A percentile compares a stretch with the other conserved stretches of the same genome.
Conservation (phyloP, 1,284 basidiomycete genomes). For the Pterulicium gracile region DNA sequence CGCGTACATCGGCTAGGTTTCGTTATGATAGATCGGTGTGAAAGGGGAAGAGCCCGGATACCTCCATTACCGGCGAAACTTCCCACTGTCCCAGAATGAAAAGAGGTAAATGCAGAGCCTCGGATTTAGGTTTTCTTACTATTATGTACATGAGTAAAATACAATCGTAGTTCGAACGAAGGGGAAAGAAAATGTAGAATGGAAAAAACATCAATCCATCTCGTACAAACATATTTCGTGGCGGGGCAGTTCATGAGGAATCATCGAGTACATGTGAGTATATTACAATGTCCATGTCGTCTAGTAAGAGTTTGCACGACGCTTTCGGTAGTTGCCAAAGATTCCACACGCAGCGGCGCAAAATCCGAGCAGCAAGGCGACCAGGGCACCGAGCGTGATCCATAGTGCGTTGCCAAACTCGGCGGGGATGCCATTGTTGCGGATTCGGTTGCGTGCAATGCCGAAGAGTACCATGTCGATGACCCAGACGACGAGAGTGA, state of each 20-base stretch:
- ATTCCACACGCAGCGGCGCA: constrained; percentile 56
- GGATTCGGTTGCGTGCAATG: constrained; percentile 49
- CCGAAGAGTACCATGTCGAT: constrained; percentile 77
- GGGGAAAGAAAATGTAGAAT: neutral
- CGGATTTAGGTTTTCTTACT: no score
- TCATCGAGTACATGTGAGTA: neutral
- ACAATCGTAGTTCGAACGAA: neutral
- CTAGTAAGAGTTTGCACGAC: constrained; percentile 14
- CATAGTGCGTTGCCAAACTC: constrained; percentile 69
- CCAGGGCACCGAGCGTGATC: constrained; percentile 65
- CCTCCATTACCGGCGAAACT: no score
- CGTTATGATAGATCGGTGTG: no score
- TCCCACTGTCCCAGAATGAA: no score
- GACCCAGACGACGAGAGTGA: constrained; percentile 58
- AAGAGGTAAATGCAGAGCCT: no score
- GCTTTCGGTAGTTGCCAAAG: constrained; percentile 52
- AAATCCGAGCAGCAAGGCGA: constrained; percentile 53
- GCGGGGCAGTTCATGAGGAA: neutral
- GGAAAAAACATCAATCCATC: neutral
- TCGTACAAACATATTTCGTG: neutral
- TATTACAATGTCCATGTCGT: neutral
- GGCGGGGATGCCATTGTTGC: constrained; percentile 37
- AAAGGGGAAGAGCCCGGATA: no score
- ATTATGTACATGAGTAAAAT: neutral
- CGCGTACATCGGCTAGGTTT: no score